Base-by-base conservation (phyloP, 176 grass and related monocot genomes). In the Lolium perenne region DNA sequence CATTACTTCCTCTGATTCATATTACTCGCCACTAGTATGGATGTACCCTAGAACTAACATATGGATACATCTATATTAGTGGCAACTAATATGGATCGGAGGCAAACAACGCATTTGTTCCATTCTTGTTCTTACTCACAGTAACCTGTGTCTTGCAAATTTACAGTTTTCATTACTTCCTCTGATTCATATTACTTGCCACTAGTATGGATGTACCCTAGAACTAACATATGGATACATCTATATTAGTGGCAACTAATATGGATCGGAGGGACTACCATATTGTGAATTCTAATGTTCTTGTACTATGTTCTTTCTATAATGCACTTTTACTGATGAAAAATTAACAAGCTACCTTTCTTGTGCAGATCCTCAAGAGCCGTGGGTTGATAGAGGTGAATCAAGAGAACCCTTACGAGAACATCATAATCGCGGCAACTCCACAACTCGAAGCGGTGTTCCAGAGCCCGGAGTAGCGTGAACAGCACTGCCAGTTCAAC, bases 331-430 rank as follows among this genome's bases (percentile, higher is more conserved):
- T 38, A 7, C 18, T 11, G 4, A 71, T 71, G 20, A 12, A 7
- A 48, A 48, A 23, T 73, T 47, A 50, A 25, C 26, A 26, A 74
- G 1, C 46, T 16, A 26, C 71, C 21, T 85, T 20, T 49, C 14
- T 70, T 84, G 18, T 91, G 57, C 88, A 99, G 94, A 80, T 96
- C 72, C 85, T 99, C 71, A 94, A 87, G 80, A 84, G 83, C 35
- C 51, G 18, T 25, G 87, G 60, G 26, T 49, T 91, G 38, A 78
- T 99, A 74, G 76, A 99, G 35, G 92, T 99, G n/a, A 85, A 88
- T 7, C 97, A 99, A 83, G 88, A 85, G n/a, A 76, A 79, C 25
- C 87, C 87, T 18, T 93, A 93, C 4, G 66, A 62, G 71, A 90
- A 91, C 25, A 94, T 99, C 53, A 12, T 86, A 18, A 81, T 99